Conservation (phyloP, 306 rosid genomes). For the Dalbergia cochinchinensis region DNA sequence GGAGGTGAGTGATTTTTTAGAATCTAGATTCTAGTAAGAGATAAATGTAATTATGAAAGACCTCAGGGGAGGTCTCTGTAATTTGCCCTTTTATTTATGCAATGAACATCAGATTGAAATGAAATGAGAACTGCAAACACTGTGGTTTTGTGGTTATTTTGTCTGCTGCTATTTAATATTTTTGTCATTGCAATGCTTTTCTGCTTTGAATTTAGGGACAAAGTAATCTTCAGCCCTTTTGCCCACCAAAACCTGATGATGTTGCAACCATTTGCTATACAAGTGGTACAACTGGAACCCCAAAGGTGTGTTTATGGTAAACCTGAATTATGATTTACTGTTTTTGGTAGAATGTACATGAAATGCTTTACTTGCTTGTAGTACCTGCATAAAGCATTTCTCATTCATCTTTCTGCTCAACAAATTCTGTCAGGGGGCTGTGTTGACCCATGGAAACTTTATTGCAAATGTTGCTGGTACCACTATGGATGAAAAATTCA, state of each 20-base stretch:
- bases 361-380: slow-evolving; percentile 36
- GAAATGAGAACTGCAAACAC: not conserved
- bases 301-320: slow-evolving; percentile 66
- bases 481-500: slow-evolving; percentile 58
- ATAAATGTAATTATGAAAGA: no score
- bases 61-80: no score
- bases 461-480: slow-evolving; percentile 92
- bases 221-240: slow-evolving; percentile 76
- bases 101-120: not conserved
- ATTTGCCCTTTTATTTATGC: not conserved
- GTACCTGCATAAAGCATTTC: slow-evolving; percentile 27
- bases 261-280: slow-evolving; percentile 95
- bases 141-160: slow-evolving; percentile 34
- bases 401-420: slow-evolving; percentile 40
- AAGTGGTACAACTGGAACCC: slow-evolving; percentile 99
- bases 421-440: slow-evolving; percentile 79
- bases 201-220: slow-evolving; percentile 73
- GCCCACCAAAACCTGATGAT: slow-evolving; percentile 87
- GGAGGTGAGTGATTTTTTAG: no score
- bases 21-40: no score
- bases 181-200: slow-evolving; percentile 27
- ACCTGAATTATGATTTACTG: slow-evolving; percentile 40
- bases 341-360: slow-evolving; percentile 32
- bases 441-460: slow-evolving; percentile 84
- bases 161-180: slow-evolving; percentile 34